phyloP scores from a whole-genome alignment of 2,329 filamentous ascomycete genomes.

The Aspergillus flavus region DNA sequence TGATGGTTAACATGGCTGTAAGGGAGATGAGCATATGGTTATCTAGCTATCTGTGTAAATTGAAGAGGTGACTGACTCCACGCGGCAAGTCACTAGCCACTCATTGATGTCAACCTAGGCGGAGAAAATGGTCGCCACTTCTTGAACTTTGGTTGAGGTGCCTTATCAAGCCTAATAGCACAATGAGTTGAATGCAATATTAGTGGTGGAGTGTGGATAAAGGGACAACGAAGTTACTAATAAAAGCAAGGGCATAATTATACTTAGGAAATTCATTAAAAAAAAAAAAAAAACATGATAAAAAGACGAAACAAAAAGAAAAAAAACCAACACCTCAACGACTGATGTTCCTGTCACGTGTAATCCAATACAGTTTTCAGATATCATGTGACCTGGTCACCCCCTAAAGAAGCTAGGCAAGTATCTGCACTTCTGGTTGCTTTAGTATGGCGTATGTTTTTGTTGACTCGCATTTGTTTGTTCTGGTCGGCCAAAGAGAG shows the following conservation, averaged over 20 bases:
- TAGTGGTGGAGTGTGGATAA: background rate
- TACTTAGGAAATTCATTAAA: background rate
- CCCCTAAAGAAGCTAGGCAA: constrained; percentile 2
- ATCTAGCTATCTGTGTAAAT: background rate
- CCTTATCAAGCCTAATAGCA: background rate
- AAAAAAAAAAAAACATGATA: background rate
- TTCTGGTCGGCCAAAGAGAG: constrained; percentile 11
- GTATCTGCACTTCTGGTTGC: constrained; percentile 25
- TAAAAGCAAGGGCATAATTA: background rate
- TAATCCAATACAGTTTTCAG: too few relatives aligned
- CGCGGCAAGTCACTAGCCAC: constrained; percentile 6
- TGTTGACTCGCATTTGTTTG: constrained; percentile 30
- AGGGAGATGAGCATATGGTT: background rate
- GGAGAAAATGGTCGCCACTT: background rate
- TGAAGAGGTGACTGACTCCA: background rate
- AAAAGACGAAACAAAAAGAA: background rate
- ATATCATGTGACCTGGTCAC: background rate
- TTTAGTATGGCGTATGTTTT: constrained; percentile 41
- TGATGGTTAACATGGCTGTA: background rate
- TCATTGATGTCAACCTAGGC: constrained; percentile 1
- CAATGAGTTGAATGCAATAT: background rate
- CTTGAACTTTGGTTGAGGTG: background rate
- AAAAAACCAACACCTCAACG: background rate
- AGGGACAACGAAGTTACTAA: background rate
- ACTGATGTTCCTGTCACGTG: background rate